phyloP scores from a whole-genome alignment of 257 asterid species.

The Salvia splendens region DNA sequence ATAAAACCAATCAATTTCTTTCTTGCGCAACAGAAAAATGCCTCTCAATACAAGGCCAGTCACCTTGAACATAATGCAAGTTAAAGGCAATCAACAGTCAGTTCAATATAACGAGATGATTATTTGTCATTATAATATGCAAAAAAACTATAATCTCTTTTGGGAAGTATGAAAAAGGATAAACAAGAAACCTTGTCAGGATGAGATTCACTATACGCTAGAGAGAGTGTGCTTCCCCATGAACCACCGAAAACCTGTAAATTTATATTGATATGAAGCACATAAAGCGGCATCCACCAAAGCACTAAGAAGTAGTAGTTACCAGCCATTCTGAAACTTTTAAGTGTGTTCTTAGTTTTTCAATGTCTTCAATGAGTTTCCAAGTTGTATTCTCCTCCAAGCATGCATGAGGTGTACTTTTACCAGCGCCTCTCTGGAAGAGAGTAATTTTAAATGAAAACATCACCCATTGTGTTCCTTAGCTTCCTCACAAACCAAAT shows the following conservation, averaged over 20 bases:
- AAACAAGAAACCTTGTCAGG: constrained; percentile 72
- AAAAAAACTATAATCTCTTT: constrained; percentile 12
- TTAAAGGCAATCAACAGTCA: constrained; percentile 6
- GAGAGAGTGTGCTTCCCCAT: constrained; percentile 99
- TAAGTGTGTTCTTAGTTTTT: constrained; percentile 77
- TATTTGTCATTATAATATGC: constrained; percentile 4
- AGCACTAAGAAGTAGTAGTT: constrained; percentile 17
- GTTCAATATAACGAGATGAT: not conserved
- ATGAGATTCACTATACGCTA: constrained; percentile 83
- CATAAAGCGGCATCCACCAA: constrained; percentile 22
- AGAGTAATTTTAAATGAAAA: constrained; percentile 24
- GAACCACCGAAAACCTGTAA: constrained; percentile 98
- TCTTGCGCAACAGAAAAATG: constrained; percentile 88
- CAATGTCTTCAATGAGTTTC: constrained; percentile 89
- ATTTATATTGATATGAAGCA: constrained; percentile 33
- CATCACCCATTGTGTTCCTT: constrained; percentile 9
- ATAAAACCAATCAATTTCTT: constrained; percentile 95
- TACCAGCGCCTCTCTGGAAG: constrained; percentile 88
- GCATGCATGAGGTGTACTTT: constrained; percentile 94
- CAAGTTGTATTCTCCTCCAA: constrained; percentile 88
- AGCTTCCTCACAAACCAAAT: constrained; percentile 28
- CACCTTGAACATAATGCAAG: constrained; percentile 51
- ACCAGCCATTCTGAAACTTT: constrained; percentile 96
- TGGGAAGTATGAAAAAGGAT: constrained; percentile 25
- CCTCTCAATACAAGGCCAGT: constrained; percentile 91